These are phyloP conservation scores for Cymbopogon citratus DNA, from an alignment of 176 grass and related monocot genomes.

Conservation along the genomic window DNA sequence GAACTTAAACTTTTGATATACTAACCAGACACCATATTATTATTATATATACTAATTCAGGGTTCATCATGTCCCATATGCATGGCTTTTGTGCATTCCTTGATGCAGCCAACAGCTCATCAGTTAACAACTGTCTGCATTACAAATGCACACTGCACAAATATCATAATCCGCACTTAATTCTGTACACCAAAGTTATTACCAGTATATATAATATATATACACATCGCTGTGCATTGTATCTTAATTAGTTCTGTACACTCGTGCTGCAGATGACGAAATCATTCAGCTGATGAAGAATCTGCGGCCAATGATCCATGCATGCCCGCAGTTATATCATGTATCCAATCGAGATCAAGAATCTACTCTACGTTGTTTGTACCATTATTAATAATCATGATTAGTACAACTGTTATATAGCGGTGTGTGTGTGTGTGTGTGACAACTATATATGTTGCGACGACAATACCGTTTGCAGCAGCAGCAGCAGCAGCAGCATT, in stretches of 20 bases:
- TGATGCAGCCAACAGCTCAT: conserved; percentile 23
- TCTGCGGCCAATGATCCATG: neutral
- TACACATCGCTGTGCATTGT: too few relatives aligned
- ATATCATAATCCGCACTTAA: neutral
- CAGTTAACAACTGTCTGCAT: conserved; percentile 1
- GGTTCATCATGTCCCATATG: neutral
- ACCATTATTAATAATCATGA: neutral
- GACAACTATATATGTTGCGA: neutral
- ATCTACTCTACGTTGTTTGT: neutral
- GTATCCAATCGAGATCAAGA: neutral
- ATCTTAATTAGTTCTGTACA: neutral
- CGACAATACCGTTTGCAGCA: neutral
- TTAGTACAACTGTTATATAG: neutral
- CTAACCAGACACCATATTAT: too few relatives aligned
- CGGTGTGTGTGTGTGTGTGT: too few relatives aligned
- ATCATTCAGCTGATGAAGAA: neutral
- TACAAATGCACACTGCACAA: neutral
- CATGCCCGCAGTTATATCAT: neutral
- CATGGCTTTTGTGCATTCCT: neutral
- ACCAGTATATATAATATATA: neutral
- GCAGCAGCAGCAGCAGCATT: neutral
- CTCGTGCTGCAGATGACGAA: conserved; percentile 17
- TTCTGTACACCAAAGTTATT: neutral
- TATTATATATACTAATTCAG: neutral
- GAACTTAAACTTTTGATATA: neutral